A percentile compares a stretch with the other conserved stretches of the same genome.
Evolutionary conservation across 148 eudicot species (phyloP).

Genomic region (Silene latifolia): DNA sequence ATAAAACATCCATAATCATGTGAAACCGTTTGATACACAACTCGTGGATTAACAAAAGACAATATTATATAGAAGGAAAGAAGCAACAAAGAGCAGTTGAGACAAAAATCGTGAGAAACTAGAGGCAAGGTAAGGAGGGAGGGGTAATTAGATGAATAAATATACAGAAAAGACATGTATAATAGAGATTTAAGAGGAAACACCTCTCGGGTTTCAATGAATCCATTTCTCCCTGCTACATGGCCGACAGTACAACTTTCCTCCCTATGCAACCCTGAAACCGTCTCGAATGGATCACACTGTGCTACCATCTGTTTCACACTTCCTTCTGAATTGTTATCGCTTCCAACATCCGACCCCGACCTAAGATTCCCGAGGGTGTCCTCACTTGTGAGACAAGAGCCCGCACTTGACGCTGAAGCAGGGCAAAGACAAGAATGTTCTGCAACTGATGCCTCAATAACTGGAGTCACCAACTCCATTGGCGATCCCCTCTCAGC

Average conservation of each 20-base stretch:
- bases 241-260: conserved; percentile 21
- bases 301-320: conserved; percentile 23
- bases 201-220: conserved; percentile 16
- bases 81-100: too few species aligned
- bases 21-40: too few species aligned
- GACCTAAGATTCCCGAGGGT: conserved; percentile 18
- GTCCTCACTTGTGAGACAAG: conserved; percentile 25
- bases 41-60: too few species aligned
- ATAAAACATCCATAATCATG: too few species aligned
- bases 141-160: neutral
- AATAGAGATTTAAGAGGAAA: neutral
- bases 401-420: conserved; percentile 28
- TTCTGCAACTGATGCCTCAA: too few species aligned
- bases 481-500: conserved; percentile 14
- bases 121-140: too few species aligned
- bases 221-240: conserved; percentile 29
- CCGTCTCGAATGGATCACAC: conserved; percentile 29
- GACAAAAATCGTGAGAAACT: neutral
- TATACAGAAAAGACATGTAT: neutral
- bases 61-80: too few species aligned
- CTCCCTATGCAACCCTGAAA: conserved; percentile 24
- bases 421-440: too few species aligned
- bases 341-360: conserved; percentile 24
- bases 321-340: conserved; percentile 35
- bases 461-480: neutral